A percentile compares a stretch with the other conserved stretches of the same genome.
phyloP scores from a whole-genome alignment of 768 basidiomycete species.

The Amanita exitialis region DNA sequence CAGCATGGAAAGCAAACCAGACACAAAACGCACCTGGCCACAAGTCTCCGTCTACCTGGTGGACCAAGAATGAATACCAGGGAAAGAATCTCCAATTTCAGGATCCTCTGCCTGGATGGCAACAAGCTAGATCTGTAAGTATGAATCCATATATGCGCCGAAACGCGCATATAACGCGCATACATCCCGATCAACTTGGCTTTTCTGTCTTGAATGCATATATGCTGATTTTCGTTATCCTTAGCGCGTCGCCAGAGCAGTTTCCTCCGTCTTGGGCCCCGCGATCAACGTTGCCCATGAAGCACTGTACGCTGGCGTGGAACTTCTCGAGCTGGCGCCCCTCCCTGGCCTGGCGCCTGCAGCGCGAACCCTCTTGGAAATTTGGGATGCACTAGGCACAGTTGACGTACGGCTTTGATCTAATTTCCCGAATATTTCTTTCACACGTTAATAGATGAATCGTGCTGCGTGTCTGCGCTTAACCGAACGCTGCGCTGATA shows the following conservation, averaged over 20 bases:
- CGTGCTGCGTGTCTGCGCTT: slow-evolving; percentile 47
- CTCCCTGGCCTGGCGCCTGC: slow-evolving; percentile 41
- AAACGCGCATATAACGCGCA: background rate
- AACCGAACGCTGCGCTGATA: slow-evolving; percentile 50
- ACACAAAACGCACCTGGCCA: slow-evolving; percentile 1
- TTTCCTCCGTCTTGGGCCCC: slow-evolving; percentile 23
- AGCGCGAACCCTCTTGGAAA: slow-evolving; percentile 34
- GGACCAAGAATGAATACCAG: slow-evolving; percentile 18
- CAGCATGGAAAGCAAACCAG: background rate
- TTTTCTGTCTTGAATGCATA: background rate
- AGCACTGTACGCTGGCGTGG: slow-evolving; percentile 20
- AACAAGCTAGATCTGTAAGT: slow-evolving; percentile 25
- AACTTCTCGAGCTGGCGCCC: slow-evolving; percentile 35
- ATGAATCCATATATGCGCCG: background rate
- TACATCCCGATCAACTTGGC: background rate
- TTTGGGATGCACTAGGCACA: slow-evolving; percentile 44
- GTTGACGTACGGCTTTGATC: slow-evolving; percentile 39
- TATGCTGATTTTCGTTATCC: slow-evolving; percentile 5
- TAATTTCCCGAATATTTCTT: background rate
- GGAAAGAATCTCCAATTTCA: slow-evolving; percentile 24
- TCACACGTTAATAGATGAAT: slow-evolving; percentile 31
- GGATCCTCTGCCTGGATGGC: slow-evolving; percentile 29
- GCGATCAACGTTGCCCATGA: slow-evolving; percentile 27
- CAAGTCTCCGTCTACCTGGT: slow-evolving; percentile 16
- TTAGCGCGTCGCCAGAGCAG: slow-evolving; percentile 23